Evolutionary conservation across 1,139 yeast species (phyloP).

Genomic region (Debaryomycetaceae sp.): DNA sequence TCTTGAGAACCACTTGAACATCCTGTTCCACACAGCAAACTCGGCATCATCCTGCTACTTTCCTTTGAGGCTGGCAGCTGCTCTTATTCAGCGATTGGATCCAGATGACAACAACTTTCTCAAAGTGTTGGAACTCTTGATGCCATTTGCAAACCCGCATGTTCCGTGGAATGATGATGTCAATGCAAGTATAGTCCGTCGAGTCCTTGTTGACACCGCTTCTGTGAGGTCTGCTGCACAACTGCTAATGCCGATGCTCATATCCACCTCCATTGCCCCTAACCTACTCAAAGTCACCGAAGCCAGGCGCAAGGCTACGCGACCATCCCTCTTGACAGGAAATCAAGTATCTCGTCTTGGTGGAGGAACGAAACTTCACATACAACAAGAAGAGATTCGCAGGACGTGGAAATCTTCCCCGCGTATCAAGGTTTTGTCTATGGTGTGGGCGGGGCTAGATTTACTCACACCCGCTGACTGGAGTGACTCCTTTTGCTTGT

Average conservation of each 20-base stretch:
- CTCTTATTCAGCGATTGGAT: too few relatives aligned
- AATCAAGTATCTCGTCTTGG: constrained; percentile 21
- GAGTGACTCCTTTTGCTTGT: constrained; percentile 25
- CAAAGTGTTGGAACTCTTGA: too few relatives aligned
- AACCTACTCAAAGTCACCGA: constrained; percentile 3
- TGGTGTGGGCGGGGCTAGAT: constrained; percentile 19
- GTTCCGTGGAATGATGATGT: constrained; percentile 18
- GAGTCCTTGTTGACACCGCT: constrained; percentile 3
- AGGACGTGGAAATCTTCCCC: constrained; percentile 22
- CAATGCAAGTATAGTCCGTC: constrained; percentile 8
- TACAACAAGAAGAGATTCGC: constrained; percentile 14
- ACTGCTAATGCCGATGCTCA: background rate
- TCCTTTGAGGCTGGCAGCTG: too few relatives aligned
- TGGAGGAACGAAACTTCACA: constrained; percentile 10
- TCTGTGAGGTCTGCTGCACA: background rate
- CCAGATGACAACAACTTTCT: too few relatives aligned
- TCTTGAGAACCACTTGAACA: too few relatives aligned
- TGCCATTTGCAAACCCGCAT: constrained; percentile 17
- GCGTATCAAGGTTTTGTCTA: constrained; percentile 13
- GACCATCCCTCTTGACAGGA: constrained; percentile 6
- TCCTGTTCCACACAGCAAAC: too few relatives aligned
- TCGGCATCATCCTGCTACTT: too few relatives aligned
- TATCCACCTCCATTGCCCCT: constrained; percentile 2
- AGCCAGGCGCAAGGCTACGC: constrained; percentile 1
- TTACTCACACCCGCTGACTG: constrained; percentile 8